phyloP scores from a whole-genome alignment of 768 basidiomycete genomes.

The Suillus fuscotomentosus region DNA sequence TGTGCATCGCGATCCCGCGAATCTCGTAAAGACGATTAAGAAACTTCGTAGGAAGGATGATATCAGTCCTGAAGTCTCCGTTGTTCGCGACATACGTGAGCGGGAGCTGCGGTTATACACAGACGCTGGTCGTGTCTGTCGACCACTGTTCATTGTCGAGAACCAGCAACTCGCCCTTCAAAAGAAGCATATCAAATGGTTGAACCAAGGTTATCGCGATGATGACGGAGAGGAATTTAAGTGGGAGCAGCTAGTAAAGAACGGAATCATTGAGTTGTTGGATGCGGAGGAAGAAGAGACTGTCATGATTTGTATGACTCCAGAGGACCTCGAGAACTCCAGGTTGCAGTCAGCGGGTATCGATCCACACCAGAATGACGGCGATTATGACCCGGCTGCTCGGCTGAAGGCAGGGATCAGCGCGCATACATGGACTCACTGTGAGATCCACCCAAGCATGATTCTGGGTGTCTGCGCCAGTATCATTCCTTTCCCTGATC shows the following conservation, averaged over 20 bases:
- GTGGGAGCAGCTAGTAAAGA: conserved; percentile 84
- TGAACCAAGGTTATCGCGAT: conserved; percentile 57
- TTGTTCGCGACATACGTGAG: conserved; percentile 97
- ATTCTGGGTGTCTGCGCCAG: conserved; percentile 97
- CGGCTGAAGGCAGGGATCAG: conserved; percentile 82
- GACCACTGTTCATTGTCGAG: conserved; percentile 96
- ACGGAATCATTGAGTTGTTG: conserved; percentile 88
- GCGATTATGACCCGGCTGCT: conserved; percentile 82
- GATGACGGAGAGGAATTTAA: conserved; percentile 62
- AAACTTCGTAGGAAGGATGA: conserved; percentile 91
- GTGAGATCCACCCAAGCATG: conserved; percentile 99
- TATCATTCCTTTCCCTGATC: conserved; percentile 99
- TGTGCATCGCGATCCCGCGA: conserved; percentile 91
- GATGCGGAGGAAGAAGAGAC: conserved; percentile 99
- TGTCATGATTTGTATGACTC: conserved; percentile 99
- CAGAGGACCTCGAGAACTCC: conserved; percentile 90
- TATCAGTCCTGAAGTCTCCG: conserved; percentile 93
- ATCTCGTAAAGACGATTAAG: conserved; percentile 91
- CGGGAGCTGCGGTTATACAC: conserved; percentile 92
- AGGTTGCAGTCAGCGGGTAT: conserved; percentile 61
- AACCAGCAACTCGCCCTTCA: conserved; percentile 81
- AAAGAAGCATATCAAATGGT: conserved; percentile 81
- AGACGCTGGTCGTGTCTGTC: conserved; percentile 94
- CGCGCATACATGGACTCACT: conserved; percentile 96
- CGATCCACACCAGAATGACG: conserved; percentile 58